Evolutionary conservation across 2,329 filamentous ascomycete species (phyloP).

Genomic region (Diaporthe capsici): DNA sequence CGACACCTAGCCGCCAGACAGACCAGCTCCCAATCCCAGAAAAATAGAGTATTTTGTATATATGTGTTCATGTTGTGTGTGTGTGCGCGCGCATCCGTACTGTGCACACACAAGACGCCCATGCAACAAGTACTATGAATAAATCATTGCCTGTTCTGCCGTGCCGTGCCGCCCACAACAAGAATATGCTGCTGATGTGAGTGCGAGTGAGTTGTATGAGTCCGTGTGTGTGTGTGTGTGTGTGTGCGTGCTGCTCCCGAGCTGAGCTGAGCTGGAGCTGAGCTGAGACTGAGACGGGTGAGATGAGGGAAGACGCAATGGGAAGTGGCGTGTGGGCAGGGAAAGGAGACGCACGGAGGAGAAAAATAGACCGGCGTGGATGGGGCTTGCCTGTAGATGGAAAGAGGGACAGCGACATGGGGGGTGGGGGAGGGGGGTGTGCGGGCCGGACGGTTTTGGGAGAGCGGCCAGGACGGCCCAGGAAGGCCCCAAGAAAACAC

Average conservation of each 20-base stretch:
- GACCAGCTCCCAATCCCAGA: neutral
- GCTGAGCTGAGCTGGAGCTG: conserved; percentile 31
- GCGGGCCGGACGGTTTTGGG: conserved; percentile 3
- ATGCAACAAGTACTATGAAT: conserved; percentile 12
- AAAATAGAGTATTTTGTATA: neutral
- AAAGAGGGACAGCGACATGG: conserved; percentile 20
- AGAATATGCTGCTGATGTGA: conserved; percentile 15
- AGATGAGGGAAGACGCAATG: conserved; percentile 26
- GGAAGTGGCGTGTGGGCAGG: conserved; percentile 19
- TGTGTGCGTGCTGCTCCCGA: neutral
- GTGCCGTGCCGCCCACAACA: conserved; percentile 26
- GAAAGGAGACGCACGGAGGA: conserved; percentile 9
- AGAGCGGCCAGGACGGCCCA: conserved; percentile 1
- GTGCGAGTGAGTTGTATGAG: neutral
- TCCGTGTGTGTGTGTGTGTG: too few species aligned
- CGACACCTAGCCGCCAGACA: neutral
- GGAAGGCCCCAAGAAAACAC: neutral
- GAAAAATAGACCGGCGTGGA: conserved; percentile 28
- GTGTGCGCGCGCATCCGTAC: neutral
- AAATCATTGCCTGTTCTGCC: conserved; percentile 14
- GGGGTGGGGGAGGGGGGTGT: neutral
- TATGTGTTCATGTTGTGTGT: neutral
- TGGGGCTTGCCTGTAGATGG: conserved; percentile 28
- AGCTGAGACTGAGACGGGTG: conserved; percentile 29
- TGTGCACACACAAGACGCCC: neutral